Evolutionary conservation across 2,329 filamentous ascomycete species (phyloP).

Genomic region (Huntiella abstrusa): DNA sequence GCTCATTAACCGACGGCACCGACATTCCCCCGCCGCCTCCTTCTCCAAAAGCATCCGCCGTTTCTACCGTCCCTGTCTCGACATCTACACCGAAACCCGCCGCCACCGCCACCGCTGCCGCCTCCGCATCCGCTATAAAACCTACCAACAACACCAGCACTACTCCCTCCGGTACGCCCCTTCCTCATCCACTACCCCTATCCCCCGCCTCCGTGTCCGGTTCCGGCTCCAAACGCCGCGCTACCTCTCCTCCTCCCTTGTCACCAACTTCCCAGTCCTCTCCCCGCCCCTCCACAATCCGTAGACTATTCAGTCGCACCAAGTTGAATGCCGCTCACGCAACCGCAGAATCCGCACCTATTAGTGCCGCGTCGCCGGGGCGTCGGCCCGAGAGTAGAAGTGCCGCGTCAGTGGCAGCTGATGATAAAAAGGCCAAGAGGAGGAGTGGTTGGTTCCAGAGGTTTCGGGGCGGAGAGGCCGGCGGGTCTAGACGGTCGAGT

Average conservation of each 20-base stretch:
- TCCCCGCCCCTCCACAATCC: conserved; percentile 34
- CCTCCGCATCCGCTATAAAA: not conserved
- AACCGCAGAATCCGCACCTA: conserved; percentile 22
- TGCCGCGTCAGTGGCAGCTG: conserved; percentile 25
- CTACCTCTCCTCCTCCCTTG: conserved; percentile 28
- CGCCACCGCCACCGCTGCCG: conserved; percentile 3
- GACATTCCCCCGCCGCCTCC: conserved; percentile 39
- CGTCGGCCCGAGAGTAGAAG: conserved; percentile 31
- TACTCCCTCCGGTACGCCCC: conserved; percentile 15
- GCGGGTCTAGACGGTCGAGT: conserved; percentile 24
- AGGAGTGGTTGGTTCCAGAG: conserved; percentile 41
- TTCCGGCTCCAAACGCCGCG: conserved; percentile 27
- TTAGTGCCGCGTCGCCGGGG: conserved; percentile 12
- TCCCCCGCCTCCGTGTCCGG: conserved; percentile 11
- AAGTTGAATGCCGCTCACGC: conserved; percentile 34
- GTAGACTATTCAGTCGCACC: conserved; percentile 36
- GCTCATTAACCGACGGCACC: conserved; percentile 40
- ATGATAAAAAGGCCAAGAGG: conserved; percentile 35
- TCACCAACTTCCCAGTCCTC: conserved; percentile 29
- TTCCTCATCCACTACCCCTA: conserved; percentile 10
- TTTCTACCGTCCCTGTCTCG: not conserved
- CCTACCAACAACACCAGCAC: not conserved
- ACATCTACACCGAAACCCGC: conserved; percentile 1
- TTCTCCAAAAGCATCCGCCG: conserved; percentile 23
- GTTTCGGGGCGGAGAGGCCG: conserved; percentile 21